Percentiles rank a stretch among this genome's conserved stretches.
Conservation (phyloP, 1,284 basidiomycete species). For the Exsudoporus floridanus region DNA sequence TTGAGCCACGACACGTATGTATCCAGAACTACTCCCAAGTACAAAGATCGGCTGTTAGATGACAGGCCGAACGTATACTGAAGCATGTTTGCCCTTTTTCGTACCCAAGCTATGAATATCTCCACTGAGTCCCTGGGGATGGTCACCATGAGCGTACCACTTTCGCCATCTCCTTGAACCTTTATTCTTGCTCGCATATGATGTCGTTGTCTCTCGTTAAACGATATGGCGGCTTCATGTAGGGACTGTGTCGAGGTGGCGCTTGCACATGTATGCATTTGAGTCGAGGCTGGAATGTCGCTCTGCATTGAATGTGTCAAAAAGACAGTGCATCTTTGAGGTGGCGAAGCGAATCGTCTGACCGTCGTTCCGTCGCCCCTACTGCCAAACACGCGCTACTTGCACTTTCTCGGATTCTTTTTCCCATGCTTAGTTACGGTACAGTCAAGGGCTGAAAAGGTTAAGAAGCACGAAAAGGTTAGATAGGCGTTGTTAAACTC, state of each 20-base stretch:
- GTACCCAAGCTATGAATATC: not conserved
- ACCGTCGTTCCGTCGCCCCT: not conserved
- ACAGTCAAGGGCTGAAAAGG: no score
- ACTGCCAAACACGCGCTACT: no score
- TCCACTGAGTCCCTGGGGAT: conserved; percentile 31
- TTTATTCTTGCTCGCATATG: conserved; percentile 53
- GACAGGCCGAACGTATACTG: conserved; percentile 19
- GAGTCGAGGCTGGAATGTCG: conserved; percentile 72
- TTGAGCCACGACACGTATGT: conserved; percentile 10
- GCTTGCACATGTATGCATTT: conserved; percentile 85
- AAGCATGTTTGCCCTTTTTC: not conserved
- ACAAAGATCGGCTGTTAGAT: conserved; percentile 18
- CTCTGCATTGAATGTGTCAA: conserved; percentile 43
- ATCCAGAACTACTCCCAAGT: conserved; percentile 3
- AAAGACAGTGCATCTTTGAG: not conserved
- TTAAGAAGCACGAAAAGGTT: no score
- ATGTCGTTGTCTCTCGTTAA: conserved; percentile 68
- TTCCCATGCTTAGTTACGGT: no score
- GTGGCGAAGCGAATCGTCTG: not conserved
- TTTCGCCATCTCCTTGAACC: conserved; percentile 43
- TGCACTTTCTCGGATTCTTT: no score
- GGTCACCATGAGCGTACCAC: conserved; percentile 52
- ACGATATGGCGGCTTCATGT: conserved; percentile 67
- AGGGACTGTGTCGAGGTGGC: conserved; percentile 75
- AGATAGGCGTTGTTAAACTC: no score